phyloP scores from a whole-genome alignment of 176 grass and related monocot species.

The Oryza glumipatula region DNA sequence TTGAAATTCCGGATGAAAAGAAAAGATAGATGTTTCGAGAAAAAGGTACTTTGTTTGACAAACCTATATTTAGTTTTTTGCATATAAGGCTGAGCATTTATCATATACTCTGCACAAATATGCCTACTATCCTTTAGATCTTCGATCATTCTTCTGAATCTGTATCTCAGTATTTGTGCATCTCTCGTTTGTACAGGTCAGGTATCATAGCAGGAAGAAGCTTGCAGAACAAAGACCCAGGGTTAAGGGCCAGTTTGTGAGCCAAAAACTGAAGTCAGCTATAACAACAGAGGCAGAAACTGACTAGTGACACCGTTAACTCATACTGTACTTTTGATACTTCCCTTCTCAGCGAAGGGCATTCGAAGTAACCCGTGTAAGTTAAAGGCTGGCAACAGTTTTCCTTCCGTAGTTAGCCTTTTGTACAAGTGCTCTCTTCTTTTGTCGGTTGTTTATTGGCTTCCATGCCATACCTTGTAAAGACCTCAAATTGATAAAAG shows the following conservation, averaged over 20 bases:
- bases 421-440: conserved; percentile 27
- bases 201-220: conserved; percentile 94
- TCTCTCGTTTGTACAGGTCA: conserved; percentile 62
- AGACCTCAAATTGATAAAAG: conserved; percentile 23
- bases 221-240: conserved; percentile 87
- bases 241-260: conserved; percentile 96
- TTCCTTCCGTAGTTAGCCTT: conserved; percentile 46
- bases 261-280: conserved; percentile 64
- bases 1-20: conserved; percentile 94
- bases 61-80: background rate
- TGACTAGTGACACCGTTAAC: conserved; percentile 36
- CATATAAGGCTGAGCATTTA: background rate
- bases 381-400: conserved; percentile 48
- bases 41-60: conserved; percentile 64
- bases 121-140: background rate
- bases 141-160: background rate
- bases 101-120: background rate
- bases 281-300: conserved; percentile 56
- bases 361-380: conserved; percentile 37
- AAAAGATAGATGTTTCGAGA: conserved; percentile 98
- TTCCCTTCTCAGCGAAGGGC: conserved; percentile 27
- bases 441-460: conserved; percentile 42
- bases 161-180: background rate
- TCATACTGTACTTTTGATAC: conserved; percentile 39
- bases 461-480: conserved; percentile 38